Percentiles rank a stretch among this genome's conserved stretches.
These are phyloP conservation scores for Monilinia polystroma DNA, from an alignment of 2,329 filamentous ascomycete genomes.

Conservation along the genomic window DNA sequence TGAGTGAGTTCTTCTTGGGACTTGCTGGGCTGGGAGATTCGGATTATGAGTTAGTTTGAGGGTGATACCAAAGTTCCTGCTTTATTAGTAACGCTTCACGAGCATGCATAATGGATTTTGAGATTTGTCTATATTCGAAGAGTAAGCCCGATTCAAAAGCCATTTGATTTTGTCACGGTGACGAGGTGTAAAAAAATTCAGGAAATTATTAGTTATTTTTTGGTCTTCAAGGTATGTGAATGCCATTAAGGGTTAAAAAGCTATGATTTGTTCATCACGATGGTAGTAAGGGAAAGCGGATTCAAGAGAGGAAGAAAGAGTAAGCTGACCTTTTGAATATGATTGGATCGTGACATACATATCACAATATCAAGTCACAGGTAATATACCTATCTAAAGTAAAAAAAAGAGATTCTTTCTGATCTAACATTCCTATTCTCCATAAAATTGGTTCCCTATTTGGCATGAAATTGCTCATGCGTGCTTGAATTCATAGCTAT, in stretches of 20 bases:
- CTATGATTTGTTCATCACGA: slow-evolving; percentile 24
- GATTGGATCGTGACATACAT: neutral
- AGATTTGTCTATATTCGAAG: neutral
- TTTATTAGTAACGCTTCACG: slow-evolving; percentile 2
- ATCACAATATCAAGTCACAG: slow-evolving; percentile 22
- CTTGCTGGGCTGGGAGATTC: slow-evolving; percentile 53
- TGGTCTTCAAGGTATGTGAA: slow-evolving; percentile 21
- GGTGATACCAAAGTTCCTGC: neutral
- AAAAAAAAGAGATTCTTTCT: slow-evolving; percentile 16
- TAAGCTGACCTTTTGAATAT: slow-evolving; percentile 12
- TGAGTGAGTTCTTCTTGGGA: slow-evolving; percentile 80
- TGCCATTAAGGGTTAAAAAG: slow-evolving; percentile 25
- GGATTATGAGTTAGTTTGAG: slow-evolving; percentile 41
- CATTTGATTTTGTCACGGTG: neutral
- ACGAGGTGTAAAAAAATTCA: slow-evolving; percentile 2
- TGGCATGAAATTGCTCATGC: slow-evolving; percentile 16
- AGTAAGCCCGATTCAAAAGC: neutral
- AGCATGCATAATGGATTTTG: neutral
- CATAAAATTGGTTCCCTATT: slow-evolving; percentile 18
- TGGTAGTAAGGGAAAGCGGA: neutral
- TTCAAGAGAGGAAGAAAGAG: neutral
- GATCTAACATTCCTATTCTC: slow-evolving; percentile 17
- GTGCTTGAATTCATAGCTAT: slow-evolving; percentile 16
- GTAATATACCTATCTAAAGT: slow-evolving; percentile 3
- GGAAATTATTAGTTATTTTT: slow-evolving; percentile 25